Evolutionary conservation across 2,329 filamentous ascomycete species (phyloP), one percentile per base, ranked within the genome.

Genomic region (Paradendryphiella salina): DNA sequence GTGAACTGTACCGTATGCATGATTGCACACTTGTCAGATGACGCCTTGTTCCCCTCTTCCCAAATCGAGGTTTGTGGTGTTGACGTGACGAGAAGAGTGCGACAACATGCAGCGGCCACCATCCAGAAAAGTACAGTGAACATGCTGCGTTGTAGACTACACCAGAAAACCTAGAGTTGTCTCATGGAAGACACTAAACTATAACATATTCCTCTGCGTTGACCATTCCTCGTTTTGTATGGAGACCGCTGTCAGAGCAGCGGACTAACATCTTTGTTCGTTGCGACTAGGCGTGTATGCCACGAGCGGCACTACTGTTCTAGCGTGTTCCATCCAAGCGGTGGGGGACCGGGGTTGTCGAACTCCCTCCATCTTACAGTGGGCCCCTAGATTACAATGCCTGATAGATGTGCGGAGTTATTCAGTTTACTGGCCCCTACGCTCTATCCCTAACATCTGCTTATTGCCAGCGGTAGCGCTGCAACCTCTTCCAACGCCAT

Each of bases 331-430:
- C 45, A 38, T 33, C 20, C 42, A 14, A 55, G 49, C 49, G 51
- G 51, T 50, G 46, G 42, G 26, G 29, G 47, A 42, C 52, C 45
- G 38, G 48, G 50, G 38, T 46, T 18, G 29, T 34, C 26, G 14
- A 38, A 33, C 32, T n/a, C 33, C 28, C 49, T 34, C 48, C 44
- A 53, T 50, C 45, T 37, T 48, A 52, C 50, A 57, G 56, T 57
- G 54, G 54, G 48, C 42, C 45, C 29, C n/a, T 31, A 45, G 46
- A 53, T 55, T 57, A 52, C 36, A 41, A 46, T 40, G 18, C 41
- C 48, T 52, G 46, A 48, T 34, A 39, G 42, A 50, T 41, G 31
- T 46, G 44, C 31, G 35, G 35, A 36, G 38, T 44, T 23, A 50
- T 34, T 61, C 52, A 56, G 55, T 50, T 55, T 44, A 37, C 38